Percentiles rank a stretch among this genome's conserved stretches.
Conservation (phyloP, 2,329 filamentous ascomycete species). For the Hypocreales sp. region DNA sequence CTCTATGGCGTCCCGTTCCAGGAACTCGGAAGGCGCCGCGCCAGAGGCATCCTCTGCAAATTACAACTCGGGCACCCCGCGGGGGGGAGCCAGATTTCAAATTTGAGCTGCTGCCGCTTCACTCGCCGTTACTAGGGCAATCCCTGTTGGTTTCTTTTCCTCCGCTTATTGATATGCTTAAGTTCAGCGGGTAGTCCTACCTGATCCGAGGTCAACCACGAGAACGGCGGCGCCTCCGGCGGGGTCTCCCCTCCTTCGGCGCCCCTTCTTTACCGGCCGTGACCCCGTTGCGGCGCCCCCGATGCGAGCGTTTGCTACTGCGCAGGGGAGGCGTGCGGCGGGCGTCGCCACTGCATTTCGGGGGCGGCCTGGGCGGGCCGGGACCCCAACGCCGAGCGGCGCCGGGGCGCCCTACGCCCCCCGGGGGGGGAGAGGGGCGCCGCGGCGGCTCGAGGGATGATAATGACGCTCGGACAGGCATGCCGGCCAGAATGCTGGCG, state of each 20-base stretch:
- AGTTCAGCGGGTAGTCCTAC: conserved; percentile 2
- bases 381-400: too few species aligned
- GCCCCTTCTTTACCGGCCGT: too few species aligned
- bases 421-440: too few species aligned
- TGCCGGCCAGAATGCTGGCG: background rate
- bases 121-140: conserved; percentile 1
- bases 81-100: conserved; percentile 1
- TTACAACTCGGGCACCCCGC: conserved; percentile 1
- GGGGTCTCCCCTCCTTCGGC: too few species aligned
- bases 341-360: conserved; percentile 1
- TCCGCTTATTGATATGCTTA: conserved; percentile 3
- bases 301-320: too few species aligned
- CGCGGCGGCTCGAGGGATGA: background rate
- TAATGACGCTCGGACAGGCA: background rate
- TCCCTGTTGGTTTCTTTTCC: conserved; percentile 2
- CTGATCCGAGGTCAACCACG: conserved; percentile 1
- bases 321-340: background rate
- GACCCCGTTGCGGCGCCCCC: too few species aligned
- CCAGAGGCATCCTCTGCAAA: conserved; percentile 1
- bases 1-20: conserved; percentile 1
- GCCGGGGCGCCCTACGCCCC: too few species aligned
- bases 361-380: too few species aligned
- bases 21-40: conserved; percentile 1
- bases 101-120: conserved; percentile 2
- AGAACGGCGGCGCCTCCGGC: too few species aligned